phyloP scores from a whole-genome alignment of 2,329 filamentous ascomycete genomes.

The Calonectria hongkongensis region DNA sequence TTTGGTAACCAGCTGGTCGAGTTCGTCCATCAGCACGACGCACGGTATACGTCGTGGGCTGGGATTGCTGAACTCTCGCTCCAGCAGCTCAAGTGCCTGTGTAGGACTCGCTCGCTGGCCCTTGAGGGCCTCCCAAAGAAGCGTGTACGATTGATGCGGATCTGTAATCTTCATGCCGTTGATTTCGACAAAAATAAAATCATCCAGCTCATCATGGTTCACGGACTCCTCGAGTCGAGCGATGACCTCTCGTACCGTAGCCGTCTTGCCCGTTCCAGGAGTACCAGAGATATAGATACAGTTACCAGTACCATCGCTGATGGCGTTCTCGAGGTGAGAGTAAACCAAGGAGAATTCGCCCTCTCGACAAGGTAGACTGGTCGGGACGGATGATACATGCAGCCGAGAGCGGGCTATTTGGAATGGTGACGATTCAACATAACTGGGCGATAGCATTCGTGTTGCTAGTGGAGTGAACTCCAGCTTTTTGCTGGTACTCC shows the following conservation, averaged over 20 bases:
- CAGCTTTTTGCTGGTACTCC: constrained; percentile 78
- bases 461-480: constrained; percentile 98
- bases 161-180: constrained; percentile 99
- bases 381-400: constrained; percentile 94
- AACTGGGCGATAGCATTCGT: constrained; percentile 84
- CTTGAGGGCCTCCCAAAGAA: constrained; percentile 97
- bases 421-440: constrained; percentile 89
- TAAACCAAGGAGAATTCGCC: constrained; percentile 95
- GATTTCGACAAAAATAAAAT: constrained; percentile 99
- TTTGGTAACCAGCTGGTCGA: constrained; percentile 97
- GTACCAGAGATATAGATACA: constrained; percentile 99
- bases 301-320: constrained; percentile 92
- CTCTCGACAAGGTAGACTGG: constrained; percentile 92
- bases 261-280: constrained; percentile 97
- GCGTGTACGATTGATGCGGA: constrained; percentile 94
- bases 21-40: constrained; percentile 98
- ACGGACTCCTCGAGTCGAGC: constrained; percentile 92
- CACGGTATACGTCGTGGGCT: constrained; percentile 94
- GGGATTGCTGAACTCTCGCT: constrained; percentile 93
- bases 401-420: constrained; percentile 91
- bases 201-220: constrained; percentile 91
- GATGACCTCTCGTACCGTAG: constrained; percentile 96
- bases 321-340: constrained; percentile 93
- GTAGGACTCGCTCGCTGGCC: constrained; percentile 93
- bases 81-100: constrained; percentile 92